phyloP scores from a whole-genome alignment of 495 filamentous ascomycete species.

The Xylaria palmicola region DNA sequence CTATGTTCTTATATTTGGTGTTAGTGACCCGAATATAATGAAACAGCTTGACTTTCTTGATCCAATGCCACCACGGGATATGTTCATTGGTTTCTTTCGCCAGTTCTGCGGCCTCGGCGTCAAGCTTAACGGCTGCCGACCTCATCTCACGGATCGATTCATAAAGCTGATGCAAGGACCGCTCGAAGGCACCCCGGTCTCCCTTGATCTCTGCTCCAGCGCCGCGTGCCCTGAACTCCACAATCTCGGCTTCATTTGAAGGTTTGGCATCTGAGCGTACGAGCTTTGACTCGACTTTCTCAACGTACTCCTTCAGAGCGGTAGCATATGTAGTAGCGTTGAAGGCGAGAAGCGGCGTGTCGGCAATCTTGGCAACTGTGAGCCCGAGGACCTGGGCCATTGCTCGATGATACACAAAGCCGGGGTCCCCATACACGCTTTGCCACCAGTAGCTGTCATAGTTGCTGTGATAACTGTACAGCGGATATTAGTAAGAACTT shows the following conservation, averaged over 20 bases:
- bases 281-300: constrained; percentile 65
- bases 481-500: background rate
- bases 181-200: constrained; percentile 53
- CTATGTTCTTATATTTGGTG: constrained; percentile 71
- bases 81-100: constrained; percentile 63
- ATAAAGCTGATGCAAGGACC: constrained; percentile 44
- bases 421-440: constrained; percentile 75
- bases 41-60: constrained; percentile 62
- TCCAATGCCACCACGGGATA: constrained; percentile 81
- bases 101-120: constrained; percentile 61
- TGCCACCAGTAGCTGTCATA: constrained; percentile 94
- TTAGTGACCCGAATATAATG: constrained; percentile 65
- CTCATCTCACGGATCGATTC: constrained; percentile 53
- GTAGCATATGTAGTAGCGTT: constrained; percentile 73
- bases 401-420: constrained; percentile 75
- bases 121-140: constrained; percentile 58
- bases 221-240: constrained; percentile 53
- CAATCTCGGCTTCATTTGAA: constrained; percentile 41
- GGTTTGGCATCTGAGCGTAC: constrained; percentile 37
- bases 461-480: constrained; percentile 63
- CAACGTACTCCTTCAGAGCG: constrained; percentile 62
- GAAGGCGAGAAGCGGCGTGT: constrained; percentile 75
- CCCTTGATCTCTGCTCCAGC: constrained; percentile 42
- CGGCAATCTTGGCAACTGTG: constrained; percentile 74
- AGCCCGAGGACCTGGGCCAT: constrained; percentile 80